These are phyloP conservation scores for Vigna hirtella DNA, from an alignment of 306 rosid species.

Conservation along the genomic window DNA sequence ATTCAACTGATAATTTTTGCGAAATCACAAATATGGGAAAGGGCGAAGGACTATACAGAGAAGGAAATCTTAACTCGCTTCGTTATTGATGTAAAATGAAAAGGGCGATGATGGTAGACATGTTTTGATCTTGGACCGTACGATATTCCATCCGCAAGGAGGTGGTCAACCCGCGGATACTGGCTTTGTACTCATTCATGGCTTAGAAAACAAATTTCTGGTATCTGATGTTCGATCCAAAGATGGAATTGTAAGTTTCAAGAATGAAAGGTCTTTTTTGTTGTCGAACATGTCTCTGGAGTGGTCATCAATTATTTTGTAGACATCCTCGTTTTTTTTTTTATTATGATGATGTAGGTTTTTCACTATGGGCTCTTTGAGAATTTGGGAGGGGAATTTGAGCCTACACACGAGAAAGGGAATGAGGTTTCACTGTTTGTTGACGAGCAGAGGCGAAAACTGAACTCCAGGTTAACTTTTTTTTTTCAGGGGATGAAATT, in stretches of 20 bases:
- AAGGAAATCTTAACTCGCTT: not conserved
- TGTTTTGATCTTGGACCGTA: constrained; percentile 68
- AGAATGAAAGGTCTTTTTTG: not conserved
- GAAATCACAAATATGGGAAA: not conserved
- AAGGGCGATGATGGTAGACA: constrained; percentile 71
- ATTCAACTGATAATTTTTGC: not conserved
- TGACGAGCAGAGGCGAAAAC: constrained; percentile 73
- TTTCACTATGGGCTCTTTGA: constrained; percentile 68
- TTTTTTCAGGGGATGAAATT: not conserved
- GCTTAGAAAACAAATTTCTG: constrained; percentile 55
- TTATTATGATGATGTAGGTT: constrained; percentile 50
- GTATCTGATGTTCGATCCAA: constrained; percentile 73
- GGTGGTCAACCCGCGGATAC: constrained; percentile 86
- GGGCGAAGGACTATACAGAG: not conserved
- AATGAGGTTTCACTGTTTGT: constrained; percentile 62
- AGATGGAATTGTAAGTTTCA: constrained; percentile 65
- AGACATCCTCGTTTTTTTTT: not conserved
- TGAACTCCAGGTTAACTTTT: constrained; percentile 59
- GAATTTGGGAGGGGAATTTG: constrained; percentile 50
- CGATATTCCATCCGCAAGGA: constrained; percentile 86
- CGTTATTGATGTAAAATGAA: not conserved
- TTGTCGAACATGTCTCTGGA: not conserved
- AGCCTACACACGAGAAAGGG: constrained; percentile 48
- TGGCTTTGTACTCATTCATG: constrained; percentile 54
- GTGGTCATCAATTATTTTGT: not conserved